Evolutionary conservation across 495 filamentous ascomycete genomes (phyloP).

Genomic region (Hypoxylon cercidicola): DNA sequence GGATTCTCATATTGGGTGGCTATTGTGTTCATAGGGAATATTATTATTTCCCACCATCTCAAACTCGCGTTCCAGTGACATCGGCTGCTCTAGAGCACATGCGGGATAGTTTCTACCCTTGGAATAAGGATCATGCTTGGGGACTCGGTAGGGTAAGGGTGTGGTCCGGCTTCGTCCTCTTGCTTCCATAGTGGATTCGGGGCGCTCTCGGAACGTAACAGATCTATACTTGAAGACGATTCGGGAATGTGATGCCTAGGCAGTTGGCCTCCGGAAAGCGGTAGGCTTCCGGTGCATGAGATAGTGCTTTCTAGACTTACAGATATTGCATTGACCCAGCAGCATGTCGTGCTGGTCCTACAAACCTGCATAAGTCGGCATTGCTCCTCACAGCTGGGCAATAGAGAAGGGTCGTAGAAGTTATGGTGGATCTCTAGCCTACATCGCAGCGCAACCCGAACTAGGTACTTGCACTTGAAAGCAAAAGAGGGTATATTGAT

Average conservation of each 20-base stretch:
- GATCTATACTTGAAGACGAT: too few species aligned
- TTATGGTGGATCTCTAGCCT: too few species aligned
- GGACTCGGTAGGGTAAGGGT: neutral
- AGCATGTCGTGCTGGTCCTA: neutral
- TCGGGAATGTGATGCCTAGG: too few species aligned
- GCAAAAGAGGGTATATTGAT: too few species aligned
- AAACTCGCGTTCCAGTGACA: neutral
- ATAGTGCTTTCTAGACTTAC: too few species aligned
- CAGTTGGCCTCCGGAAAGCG: too few species aligned
- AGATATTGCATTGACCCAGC: too few species aligned
- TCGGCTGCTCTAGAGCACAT: neutral
- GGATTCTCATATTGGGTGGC: slow-evolving; percentile 9
- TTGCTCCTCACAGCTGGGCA: neutral
- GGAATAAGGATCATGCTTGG: too few species aligned
- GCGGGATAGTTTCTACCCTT: neutral
- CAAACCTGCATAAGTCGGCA: neutral
- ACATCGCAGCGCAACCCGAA: too few species aligned
- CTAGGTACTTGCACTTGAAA: too few species aligned
- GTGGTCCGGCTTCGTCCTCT: neutral
- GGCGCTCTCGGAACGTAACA: too few species aligned
- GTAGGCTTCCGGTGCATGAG: too few species aligned
- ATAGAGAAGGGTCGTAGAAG: neutral
- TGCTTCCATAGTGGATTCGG: neutral
- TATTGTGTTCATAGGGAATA: slow-evolving; percentile 29
- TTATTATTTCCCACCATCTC: slow-evolving; percentile 12